Evolutionary conservation across 441 rosid genomes (phyloP), one percentile per base, ranked within the genome.

Genomic region (Geranium incanum): DNA sequence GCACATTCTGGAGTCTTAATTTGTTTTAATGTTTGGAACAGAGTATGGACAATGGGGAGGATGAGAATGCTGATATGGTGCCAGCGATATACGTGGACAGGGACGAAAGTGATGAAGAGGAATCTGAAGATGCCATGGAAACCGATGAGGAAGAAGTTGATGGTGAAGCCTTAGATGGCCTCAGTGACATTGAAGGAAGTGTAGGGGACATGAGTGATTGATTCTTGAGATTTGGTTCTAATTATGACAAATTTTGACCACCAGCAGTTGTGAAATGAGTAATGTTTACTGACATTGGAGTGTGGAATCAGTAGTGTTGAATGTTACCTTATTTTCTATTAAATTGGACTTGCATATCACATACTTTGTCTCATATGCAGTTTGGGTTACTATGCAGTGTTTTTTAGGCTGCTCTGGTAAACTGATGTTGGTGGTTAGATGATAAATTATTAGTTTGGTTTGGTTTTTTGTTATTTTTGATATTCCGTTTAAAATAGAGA

Each of bases 71-170:
- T 33, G 70, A 66, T 4, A 36, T 75, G 12, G 63, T 68, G 55
- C 97, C 97, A 0, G 86, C 88, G 52, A 85, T 92, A 71, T 94
- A 80, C 2, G 93, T 89, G 81, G 93, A 85, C 79, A 80, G 74
- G 5, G 89, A 84, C 48, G 87, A 83, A 19, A 87, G 85, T 50
- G 91, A 89, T 2, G 86, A 82, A 39, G 82, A 82, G 21, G 86
- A 76, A 63, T 73, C 80, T 0, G 92, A 84, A 37, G 93, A 83
- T 52, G 88, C 83, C 43, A 90, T 88, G 87, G 93, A 89, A 66
- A 84, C 83, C 3, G 87, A 87, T 66, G 70, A 82, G 39, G 84
- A 79, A 73, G 77, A 71, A 60, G 67, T 74, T 55, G 83, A 9
- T 9, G 57, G 76, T 60, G 89, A 76, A 69, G 81, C 60, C 48